Evolutionary conservation across 139 green algal species (phyloP).

Genomic region (Deuterostichococcus epilithicus): DNA sequence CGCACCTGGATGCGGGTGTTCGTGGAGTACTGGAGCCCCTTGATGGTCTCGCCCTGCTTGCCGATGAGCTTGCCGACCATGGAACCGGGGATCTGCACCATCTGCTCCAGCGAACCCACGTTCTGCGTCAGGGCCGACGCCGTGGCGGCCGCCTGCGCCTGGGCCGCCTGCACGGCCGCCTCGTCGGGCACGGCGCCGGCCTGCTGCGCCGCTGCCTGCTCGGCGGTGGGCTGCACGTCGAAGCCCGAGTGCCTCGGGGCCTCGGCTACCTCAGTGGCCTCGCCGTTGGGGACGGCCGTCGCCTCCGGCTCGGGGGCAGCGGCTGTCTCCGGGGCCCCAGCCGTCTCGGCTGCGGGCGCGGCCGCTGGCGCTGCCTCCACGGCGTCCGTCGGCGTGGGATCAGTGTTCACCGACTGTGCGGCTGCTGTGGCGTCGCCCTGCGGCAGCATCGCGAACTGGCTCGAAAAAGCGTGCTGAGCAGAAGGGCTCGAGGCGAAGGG

Average conservation of each 20-base stretch:
- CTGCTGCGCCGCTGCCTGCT: too few species aligned
- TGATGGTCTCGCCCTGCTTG: slow-evolving; percentile 81
- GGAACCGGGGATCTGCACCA: slow-evolving; percentile 16
- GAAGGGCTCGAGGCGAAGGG: too few species aligned
- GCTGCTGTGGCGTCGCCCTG: neutral
- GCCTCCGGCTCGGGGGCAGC: neutral
- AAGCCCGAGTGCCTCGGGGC: too few species aligned
- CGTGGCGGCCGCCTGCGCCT: neutral
- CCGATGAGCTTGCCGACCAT: slow-evolving; percentile 86
- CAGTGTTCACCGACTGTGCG: neutral
- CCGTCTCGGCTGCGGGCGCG: neutral
- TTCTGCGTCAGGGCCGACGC: neutral
- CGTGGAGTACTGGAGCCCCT: slow-evolving; percentile 65
- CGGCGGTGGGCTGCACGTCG: neutral
- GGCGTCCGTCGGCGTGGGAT: neutral
- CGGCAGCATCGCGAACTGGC: too few species aligned
- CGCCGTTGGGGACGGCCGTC: neutral
- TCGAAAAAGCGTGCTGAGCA: too few species aligned
- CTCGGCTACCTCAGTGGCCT: neutral
- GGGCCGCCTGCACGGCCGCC: neutral
- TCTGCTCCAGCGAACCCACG: neutral
- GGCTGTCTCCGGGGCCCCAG: neutral
- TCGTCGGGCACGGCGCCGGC: too few species aligned
- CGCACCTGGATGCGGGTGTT: slow-evolving; percentile 65
- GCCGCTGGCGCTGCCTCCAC: neutral